phyloP scores from a whole-genome alignment of 208 protist genomes.

The Leishmania tropica region DNA sequence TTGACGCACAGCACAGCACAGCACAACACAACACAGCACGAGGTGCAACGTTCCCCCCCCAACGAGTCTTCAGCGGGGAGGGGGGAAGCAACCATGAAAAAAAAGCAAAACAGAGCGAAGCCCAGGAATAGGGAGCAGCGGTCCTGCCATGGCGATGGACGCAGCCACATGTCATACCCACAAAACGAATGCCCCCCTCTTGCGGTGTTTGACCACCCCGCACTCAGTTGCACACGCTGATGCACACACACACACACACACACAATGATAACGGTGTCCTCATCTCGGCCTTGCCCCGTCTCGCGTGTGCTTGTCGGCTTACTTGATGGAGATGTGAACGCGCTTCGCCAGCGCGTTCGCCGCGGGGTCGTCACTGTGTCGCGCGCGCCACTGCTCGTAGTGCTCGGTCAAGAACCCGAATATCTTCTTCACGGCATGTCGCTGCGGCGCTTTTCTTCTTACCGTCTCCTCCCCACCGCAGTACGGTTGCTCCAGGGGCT shows the following conservation, averaged over 20 bases:
- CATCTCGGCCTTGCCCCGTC: background rate
- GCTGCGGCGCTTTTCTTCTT: conserved; percentile 7
- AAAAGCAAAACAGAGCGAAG: background rate
- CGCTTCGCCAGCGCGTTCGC: conserved; percentile 28
- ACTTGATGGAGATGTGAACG: conserved; percentile 27
- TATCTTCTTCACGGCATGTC: conserved; percentile 32
- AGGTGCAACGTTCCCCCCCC: too few relatives aligned
- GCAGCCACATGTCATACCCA: background rate
- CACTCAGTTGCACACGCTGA: background rate
- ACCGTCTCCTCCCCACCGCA: conserved; percentile 52
- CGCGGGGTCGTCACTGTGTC: conserved; percentile 24
- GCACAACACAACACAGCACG: too few relatives aligned
- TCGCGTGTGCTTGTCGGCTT: background rate
- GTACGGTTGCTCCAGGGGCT: conserved; percentile 40
- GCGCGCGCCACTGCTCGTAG: conserved; percentile 40
- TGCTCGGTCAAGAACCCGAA: conserved; percentile 39
- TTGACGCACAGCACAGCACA: too few relatives aligned
- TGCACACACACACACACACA: background rate
- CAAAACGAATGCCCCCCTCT: background rate
- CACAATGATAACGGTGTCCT: background rate
- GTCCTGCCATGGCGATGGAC: background rate
- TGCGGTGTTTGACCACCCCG: background rate
- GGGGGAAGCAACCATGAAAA: background rate
- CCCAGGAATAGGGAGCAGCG: background rate
- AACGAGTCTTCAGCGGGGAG: too few relatives aligned